Percentiles rank a stretch among this genome's conserved stretches.
phyloP scores from a whole-genome alignment of 176 grass and related monocot genomes.

The Poa pratensis region DNA sequence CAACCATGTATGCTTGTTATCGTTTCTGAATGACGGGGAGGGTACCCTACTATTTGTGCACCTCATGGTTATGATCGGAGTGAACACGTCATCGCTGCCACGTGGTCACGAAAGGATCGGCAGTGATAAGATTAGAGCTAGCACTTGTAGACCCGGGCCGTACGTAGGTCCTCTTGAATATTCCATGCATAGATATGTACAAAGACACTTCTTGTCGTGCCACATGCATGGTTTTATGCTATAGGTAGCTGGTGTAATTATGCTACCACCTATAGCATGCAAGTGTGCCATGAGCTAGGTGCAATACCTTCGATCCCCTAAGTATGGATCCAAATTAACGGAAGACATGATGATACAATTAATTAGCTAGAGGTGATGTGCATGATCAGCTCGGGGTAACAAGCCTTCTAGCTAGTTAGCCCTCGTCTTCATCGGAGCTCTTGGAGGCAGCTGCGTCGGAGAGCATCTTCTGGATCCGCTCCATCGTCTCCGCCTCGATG shows the following conservation, averaged over 20 bases:
- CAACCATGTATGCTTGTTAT: too few species aligned
- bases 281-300: neutral
- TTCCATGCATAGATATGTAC: neutral
- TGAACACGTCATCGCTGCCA: conserved; percentile 1
- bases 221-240: conserved; percentile 22
- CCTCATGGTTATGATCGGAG: neutral
- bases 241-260: neutral
- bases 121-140: conserved; percentile 18
- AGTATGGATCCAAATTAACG: neutral
- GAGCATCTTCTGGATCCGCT: conserved; percentile 66
- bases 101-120: conserved; percentile 16
- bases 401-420: conserved; percentile 5
- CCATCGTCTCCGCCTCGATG: conserved; percentile 63
- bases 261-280: neutral
- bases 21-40: too few species aligned
- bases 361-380: neutral
- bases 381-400: neutral
- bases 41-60: neutral
- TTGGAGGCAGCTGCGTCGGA: conserved; percentile 51
- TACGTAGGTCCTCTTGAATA: conserved; percentile 19
- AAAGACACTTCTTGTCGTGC: neutral
- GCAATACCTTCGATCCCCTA: neutral
- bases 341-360: neutral
- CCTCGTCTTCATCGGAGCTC: conserved; percentile 47
- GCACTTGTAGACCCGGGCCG: neutral